Evolutionary conservation across 148 eudicot species (phyloP).

Genomic region (Fallopia convolvulus): DNA sequence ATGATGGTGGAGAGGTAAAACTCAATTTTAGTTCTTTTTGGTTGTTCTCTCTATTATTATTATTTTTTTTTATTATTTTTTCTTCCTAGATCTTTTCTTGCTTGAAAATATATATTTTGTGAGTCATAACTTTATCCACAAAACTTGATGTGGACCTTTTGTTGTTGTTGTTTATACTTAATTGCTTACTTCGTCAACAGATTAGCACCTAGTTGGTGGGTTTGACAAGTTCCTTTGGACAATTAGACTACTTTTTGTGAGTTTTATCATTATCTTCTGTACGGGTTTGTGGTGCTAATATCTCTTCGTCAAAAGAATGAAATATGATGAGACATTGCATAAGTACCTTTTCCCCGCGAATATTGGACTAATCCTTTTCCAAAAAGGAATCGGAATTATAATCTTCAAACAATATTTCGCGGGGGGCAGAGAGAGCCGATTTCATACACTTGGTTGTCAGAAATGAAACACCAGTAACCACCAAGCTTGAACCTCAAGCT

Average conservation of each 20-base stretch:
- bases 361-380: background rate
- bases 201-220: conserved; percentile 1
- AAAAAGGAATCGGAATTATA: background rate
- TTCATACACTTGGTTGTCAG: background rate
- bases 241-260: background rate
- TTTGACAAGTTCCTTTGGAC: conserved; percentile 10
- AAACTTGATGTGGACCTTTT: conserved; percentile 7
- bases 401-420: background rate
- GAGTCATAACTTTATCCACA: background rate
- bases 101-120: background rate
- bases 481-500: background rate
- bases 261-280: background rate
- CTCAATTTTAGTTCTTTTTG: background rate
- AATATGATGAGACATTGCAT: background rate
- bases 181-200: conserved; percentile 8
- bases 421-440: background rate
- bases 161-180: background rate
- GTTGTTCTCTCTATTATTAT: background rate
- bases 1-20: conserved; percentile 96
- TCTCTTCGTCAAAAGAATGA: background rate
- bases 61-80: no score
- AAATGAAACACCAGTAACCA: conserved; percentile 2
- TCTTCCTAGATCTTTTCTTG: background rate
- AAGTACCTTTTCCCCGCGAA: conserved; percentile 2
- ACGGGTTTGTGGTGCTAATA: conserved; percentile 3